Conservation (phyloP, 2,329 filamentous ascomycete species). For the Pseudocercospora crystallina region DNA sequence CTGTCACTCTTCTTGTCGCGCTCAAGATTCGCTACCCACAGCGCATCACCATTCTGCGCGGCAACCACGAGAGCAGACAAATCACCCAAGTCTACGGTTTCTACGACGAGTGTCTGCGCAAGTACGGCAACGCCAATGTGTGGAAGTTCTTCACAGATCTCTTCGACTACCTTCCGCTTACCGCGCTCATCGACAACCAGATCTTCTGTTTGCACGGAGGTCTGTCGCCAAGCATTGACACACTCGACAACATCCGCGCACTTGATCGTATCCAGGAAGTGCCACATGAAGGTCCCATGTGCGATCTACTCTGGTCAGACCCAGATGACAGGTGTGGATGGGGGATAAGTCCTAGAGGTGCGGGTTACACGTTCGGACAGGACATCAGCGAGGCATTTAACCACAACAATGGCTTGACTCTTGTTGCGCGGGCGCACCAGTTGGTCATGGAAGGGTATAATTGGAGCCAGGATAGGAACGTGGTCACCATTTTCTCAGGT, state of each 20-base stretch:
- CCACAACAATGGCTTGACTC: constrained; percentile 94
- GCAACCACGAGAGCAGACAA: constrained; percentile 98
- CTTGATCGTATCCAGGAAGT: constrained; percentile 98
- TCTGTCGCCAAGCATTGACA: constrained; percentile 92
- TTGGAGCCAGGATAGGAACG: constrained; percentile 97
- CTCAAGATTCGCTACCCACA: constrained; percentile 97
- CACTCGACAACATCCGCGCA: constrained; percentile 90
- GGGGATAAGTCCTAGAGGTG: constrained; percentile 65
- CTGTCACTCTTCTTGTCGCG: constrained; percentile 90
- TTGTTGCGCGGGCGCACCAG: constrained; percentile 95
- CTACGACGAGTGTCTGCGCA: constrained; percentile 97
- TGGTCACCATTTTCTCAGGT: constrained; percentile 98
- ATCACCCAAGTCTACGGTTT: constrained; percentile 99
- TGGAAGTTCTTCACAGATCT: constrained; percentile 99
- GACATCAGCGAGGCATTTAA: constrained; percentile 99
- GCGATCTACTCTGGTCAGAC: constrained; percentile 96
- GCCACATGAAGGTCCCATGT: constrained; percentile 97
- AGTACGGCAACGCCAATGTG: constrained; percentile 98
- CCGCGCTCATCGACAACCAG: constrained; percentile 97
- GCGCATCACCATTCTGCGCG: constrained; percentile 96
- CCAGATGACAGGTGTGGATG: constrained; percentile 84
- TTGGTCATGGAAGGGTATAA: constrained; percentile 99
- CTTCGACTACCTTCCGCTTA: constrained; percentile 96
- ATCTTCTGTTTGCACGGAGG: constrained; percentile 99
- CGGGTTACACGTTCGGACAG: constrained; percentile 71